Evolutionary conservation across 225 moss, liverwort and hornwort species (phyloP), one percentile per base, ranked within the genome.

Genomic region (Marchantia paleacea): DNA sequence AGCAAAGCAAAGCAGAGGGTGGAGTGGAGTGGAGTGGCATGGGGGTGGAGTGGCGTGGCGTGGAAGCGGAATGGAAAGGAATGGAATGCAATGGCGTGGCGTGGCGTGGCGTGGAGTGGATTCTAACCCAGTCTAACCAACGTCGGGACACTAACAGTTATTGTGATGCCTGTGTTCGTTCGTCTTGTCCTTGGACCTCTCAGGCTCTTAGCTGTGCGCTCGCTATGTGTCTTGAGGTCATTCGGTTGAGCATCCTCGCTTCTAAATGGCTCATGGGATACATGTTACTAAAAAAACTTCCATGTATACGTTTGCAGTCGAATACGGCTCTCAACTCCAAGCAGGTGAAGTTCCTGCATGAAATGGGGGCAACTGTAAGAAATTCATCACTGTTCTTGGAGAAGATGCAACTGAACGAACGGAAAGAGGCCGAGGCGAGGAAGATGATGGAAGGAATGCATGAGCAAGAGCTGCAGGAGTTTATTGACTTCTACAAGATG

Each of bases 281-380:
- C 28, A 62, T 16, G 20, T 24, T 48, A 76, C 78, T 78, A 81
- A 67, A 76, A 58, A n/a, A 53, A 22, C 26, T 75, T 74, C 75
- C 73, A 55, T 67, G 54, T 55, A 25, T 63, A 26, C 49, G 24
- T 25, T 81, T 81, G 81, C 90, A 90, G 90, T 86, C 83, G 19
- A 99, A 85, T 49, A 92, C 90, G 8, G 90, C 90, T 20, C 89
- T 95, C 3, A 99, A 86, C 79, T 86, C 90, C 83, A 91, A 91
- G 82, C 94, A 99, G 54, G 94, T 99, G 69, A 91, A 87, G 51
- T 88, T 95, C 50, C 82, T 99, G 20, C 84, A 91, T 3, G 91
- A 95, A 83, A 92, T 99, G 90, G 99, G 99, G 20, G 99, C 95
- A 10, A 99, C 99, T 12, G 94, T 99, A 74, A 81, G 99, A 69